Conservation (phyloP, 2,329 filamentous ascomycete species). For the Metarhizium rileyi region DNA sequence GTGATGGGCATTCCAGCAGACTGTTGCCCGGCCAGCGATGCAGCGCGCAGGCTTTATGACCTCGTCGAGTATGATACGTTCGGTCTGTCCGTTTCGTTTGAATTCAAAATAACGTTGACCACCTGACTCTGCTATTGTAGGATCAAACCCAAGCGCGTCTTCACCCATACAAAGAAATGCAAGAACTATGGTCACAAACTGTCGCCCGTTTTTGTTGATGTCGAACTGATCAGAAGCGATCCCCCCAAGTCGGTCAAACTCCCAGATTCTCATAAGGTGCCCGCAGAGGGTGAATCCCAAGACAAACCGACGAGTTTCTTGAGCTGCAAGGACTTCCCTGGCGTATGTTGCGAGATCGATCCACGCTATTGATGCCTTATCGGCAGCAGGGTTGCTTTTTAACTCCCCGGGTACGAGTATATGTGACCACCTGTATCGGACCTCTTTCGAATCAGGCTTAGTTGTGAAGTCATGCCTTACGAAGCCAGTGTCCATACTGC, state of each 20-base stretch:
- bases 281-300: conserved; percentile 37
- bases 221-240: conserved; percentile 34
- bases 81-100: conserved; percentile 21
- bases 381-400: conserved; percentile 31
- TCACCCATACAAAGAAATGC: conserved; percentile 10
- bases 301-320: conserved; percentile 31
- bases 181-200: conserved; percentile 31
- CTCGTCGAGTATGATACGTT: conserved; percentile 31
- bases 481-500: conserved; percentile 22
- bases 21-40: conserved; percentile 31
- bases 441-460: conserved; percentile 11
- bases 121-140: conserved; percentile 23
- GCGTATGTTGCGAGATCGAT: conserved; percentile 32
- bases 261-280: conserved; percentile 34
- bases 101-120: conserved; percentile 29
- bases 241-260: conserved; percentile 34
- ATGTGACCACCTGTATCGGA: conserved; percentile 26
- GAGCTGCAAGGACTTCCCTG: conserved; percentile 28
- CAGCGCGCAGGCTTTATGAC: conserved; percentile 23
- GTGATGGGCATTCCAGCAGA: conserved; percentile 34
- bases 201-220: conserved; percentile 24
- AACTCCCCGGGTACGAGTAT: conserved; percentile 36
- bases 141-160: conserved; percentile 32
- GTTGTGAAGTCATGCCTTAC: not conserved
- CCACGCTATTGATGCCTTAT: conserved; percentile 21